phyloP scores from a whole-genome alignment of 129 eudicot genomes.

The Tagetes patula region DNA sequence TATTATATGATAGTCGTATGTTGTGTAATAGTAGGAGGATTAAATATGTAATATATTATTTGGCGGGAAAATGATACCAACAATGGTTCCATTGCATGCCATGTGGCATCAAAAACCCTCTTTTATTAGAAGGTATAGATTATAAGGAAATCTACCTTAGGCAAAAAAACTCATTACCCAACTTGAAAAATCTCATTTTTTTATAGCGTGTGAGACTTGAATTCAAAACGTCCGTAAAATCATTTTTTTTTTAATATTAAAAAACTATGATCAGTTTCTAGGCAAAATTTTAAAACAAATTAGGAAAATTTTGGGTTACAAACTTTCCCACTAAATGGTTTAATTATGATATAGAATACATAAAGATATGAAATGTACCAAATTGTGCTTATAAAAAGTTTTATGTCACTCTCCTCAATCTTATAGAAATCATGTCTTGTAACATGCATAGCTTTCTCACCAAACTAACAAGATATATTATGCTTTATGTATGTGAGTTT shows the following conservation, averaged over 20 bases:
- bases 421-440: constrained; percentile 13
- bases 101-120: too few species aligned
- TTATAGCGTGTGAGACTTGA: too few species aligned
- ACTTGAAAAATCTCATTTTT: too few species aligned
- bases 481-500: background rate
- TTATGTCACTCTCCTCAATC: constrained; percentile 21
- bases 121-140: too few species aligned
- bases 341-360: background rate
- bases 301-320: background rate
- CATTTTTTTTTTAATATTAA: background rate
- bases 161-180: too few species aligned
- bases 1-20: too few species aligned
- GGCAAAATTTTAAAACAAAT: background rate
- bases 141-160: too few species aligned
- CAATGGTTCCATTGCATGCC: too few species aligned
- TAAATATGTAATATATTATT: too few species aligned
- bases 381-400: constrained; percentile 23
- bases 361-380: background rate
- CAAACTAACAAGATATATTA: background rate
- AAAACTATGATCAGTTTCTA: background rate
- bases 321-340: background rate
- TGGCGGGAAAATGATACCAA: too few species aligned
- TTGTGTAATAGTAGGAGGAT: too few species aligned
- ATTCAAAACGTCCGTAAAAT: too few species aligned
- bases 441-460: background rate